Evolutionary conservation across 2,329 filamentous ascomycete genomes (phyloP).

Genomic region (Clathrospora elynae): DNA sequence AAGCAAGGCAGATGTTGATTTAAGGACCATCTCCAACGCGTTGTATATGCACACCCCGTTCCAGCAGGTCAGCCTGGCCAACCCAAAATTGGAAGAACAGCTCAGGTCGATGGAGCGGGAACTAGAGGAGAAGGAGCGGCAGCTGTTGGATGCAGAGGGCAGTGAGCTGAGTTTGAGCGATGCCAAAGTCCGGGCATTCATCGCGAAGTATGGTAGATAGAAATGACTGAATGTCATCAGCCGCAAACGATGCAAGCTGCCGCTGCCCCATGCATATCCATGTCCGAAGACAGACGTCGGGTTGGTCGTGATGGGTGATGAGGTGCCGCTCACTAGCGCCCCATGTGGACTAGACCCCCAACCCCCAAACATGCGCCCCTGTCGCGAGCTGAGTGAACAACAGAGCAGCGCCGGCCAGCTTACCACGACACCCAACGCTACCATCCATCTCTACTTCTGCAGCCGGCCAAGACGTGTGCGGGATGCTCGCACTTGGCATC

Average conservation of each 20-base stretch:
- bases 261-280: conserved; percentile 13
- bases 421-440: conserved; percentile 27
- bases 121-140: conserved; percentile 46
- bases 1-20: conserved; percentile 44
- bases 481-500: conserved; percentile 41
- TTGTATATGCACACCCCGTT: conserved; percentile 48
- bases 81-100: conserved; percentile 34
- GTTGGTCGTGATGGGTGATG: conserved; percentile 26
- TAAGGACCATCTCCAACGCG: conserved; percentile 45
- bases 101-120: conserved; percentile 46
- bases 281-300: conserved; percentile 22
- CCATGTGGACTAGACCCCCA: conserved; percentile 23
- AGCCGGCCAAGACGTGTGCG: conserved; percentile 33
- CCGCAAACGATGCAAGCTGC: conserved; percentile 4
- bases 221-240: conserved; percentile 2
- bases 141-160: conserved; percentile 46
- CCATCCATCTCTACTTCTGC: conserved; percentile 22
- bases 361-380: conserved; percentile 17
- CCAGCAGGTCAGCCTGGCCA: conserved; percentile 31
- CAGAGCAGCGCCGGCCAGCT: conserved; percentile 16
- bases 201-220: conserved; percentile 40
- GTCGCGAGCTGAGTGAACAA: conserved; percentile 13
- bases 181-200: conserved; percentile 38
- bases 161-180: conserved; percentile 40
- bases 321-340: conserved; percentile 11